phyloP scores from a whole-genome alignment of 1,284 basidiomycete genomes.

The Ganoderma boninense region DNA sequence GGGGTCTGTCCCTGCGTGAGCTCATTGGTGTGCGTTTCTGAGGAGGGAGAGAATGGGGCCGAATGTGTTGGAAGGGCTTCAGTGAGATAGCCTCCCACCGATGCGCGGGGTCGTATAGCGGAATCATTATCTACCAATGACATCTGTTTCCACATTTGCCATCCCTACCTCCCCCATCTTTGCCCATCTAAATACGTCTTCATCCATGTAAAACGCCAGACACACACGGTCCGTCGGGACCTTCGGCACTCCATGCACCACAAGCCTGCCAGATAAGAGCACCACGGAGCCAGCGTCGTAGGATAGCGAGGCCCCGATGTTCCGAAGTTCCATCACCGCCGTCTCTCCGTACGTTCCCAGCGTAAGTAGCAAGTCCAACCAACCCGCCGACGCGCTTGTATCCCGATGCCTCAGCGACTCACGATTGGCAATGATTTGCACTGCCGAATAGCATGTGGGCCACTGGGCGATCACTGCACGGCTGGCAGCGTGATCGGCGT shows the following conservation, averaged over 20 bases:
- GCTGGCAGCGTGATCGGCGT: not conserved
- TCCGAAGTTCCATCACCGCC: not conserved
- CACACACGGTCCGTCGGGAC: not conserved
- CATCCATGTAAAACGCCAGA: not conserved
- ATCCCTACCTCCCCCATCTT: not conserved
- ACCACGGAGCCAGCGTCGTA: not conserved
- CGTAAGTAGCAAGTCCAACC: slow-evolving; percentile 3
- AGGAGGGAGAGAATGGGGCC: too few species aligned
- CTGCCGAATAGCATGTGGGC: not conserved
- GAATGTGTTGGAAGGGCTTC: too few species aligned
- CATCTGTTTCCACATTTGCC: not conserved
- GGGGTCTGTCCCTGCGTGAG: too few species aligned
- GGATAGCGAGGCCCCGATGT: not conserved
- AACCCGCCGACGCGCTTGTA: not conserved
- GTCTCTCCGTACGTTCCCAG: not conserved
- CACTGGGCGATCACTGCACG: not conserved
- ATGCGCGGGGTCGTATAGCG: not conserved
- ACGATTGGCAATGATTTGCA: slow-evolving; percentile 3
- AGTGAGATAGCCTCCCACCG: too few species aligned
- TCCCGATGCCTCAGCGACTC: slow-evolving; percentile 5
- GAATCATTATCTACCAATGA: not conserved
- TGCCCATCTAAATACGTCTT: not conserved
- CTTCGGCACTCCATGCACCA: not conserved
- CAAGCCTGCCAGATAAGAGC: not conserved
- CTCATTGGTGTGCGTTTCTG: too few species aligned